Conservation (phyloP, 2,329 filamentous ascomycete genomes). For the Epichloe hybrida region DNA sequence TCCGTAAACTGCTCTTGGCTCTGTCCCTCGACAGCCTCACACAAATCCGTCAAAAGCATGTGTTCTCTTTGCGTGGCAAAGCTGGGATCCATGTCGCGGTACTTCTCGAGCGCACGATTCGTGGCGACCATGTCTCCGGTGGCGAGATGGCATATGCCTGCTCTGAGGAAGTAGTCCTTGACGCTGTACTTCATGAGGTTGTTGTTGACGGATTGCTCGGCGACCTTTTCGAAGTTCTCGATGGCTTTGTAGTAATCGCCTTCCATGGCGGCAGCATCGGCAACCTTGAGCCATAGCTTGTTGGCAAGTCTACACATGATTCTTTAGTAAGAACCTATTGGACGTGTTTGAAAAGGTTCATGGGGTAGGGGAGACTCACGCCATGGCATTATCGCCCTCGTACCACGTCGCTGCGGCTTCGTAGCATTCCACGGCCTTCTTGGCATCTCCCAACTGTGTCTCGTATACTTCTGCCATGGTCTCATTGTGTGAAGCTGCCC, state of each 20-base stretch:
- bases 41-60: slow-evolving; percentile 65
- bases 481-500: slow-evolving; percentile 84
- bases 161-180: slow-evolving; percentile 92
- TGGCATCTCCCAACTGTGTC: slow-evolving; percentile 62
- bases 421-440: slow-evolving; percentile 69
- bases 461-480: slow-evolving; percentile 79
- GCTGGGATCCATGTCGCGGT: slow-evolving; percentile 63
- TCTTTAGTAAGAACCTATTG: background rate
- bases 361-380: slow-evolving; percentile 39
- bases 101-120: slow-evolving; percentile 68
- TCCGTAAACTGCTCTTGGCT: slow-evolving; percentile 77
- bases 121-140: slow-evolving; percentile 62
- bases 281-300: slow-evolving; percentile 86
- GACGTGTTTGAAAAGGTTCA: background rate
- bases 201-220: slow-evolving; percentile 65
- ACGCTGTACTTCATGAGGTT: slow-evolving; percentile 89
- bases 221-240: slow-evolving; percentile 72
- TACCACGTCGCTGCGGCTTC: slow-evolving; percentile 82
- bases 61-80: slow-evolving; percentile 70
- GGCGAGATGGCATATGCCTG: slow-evolving; percentile 77
- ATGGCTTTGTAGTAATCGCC: slow-evolving; percentile 76
- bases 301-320: slow-evolving; percentile 55
- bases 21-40: slow-evolving; percentile 59
- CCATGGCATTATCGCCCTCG: slow-evolving; percentile 70
- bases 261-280: slow-evolving; percentile 71